Conservation (phyloP, 2,329 filamentous ascomycete genomes). For the Nemania sp. region DNA sequence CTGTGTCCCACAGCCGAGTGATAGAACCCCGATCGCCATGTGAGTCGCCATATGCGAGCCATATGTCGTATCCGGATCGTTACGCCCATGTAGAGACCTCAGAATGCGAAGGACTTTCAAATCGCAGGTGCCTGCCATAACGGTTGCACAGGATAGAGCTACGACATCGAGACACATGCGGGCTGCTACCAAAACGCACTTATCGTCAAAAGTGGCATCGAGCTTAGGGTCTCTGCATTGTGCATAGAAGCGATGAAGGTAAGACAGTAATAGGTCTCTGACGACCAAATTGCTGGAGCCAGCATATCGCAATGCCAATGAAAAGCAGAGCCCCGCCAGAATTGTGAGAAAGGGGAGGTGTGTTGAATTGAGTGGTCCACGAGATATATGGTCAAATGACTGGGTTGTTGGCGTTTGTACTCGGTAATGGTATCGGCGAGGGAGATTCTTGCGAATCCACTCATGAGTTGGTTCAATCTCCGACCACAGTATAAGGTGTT, state of each 20-base stretch:
- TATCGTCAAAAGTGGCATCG: conserved; percentile 72
- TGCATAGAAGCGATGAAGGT: conserved; percentile 84
- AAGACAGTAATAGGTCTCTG: conserved; percentile 79
- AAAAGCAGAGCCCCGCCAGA: conserved; percentile 84
- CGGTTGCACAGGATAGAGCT: conserved; percentile 78
- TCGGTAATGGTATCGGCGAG: conserved; percentile 66
- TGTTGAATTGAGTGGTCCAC: conserved; percentile 66
- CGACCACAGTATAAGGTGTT: conserved; percentile 92
- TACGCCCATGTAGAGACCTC: conserved; percentile 83
- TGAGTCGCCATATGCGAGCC: conserved; percentile 93
- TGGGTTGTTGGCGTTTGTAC: conserved; percentile 60
- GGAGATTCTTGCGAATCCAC: conserved; percentile 79
- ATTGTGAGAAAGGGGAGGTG: conserved; percentile 95
- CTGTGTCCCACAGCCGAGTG: conserved; percentile 88
- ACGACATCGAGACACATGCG: conserved; percentile 90
- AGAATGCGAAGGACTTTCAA: conserved; percentile 82
- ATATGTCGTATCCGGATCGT: conserved; percentile 83
- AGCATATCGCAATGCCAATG: conserved; percentile 73
- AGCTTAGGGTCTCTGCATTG: conserved; percentile 59
- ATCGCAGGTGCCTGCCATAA: conserved; percentile 97
- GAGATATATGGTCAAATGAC: conserved; percentile 44
- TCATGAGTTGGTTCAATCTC: conserved; percentile 71
- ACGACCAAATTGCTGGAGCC: conserved; percentile 72
- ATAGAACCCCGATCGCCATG: conserved; percentile 86
- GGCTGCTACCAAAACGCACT: conserved; percentile 79